Evolutionary conservation across 139 green algal species (phyloP).

Genomic region (Chlorokybus atmophyticus): DNA sequence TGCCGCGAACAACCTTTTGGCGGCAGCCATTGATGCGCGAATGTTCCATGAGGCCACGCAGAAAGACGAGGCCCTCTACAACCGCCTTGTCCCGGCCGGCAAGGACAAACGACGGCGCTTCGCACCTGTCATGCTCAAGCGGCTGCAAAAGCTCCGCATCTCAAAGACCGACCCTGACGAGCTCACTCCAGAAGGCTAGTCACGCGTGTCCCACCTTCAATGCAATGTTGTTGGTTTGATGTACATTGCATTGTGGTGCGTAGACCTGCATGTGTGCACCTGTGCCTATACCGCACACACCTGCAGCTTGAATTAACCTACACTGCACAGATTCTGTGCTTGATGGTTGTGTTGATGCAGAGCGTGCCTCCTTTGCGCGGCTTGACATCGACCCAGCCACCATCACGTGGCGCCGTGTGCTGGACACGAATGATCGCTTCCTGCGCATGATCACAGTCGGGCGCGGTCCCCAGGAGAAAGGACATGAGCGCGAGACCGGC

Average conservation of each 20-base stretch:
- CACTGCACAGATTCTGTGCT: too few species aligned
- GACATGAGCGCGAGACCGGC: constrained; percentile 46
- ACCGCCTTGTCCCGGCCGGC: constrained; percentile 56
- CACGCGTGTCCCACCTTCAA: too few species aligned
- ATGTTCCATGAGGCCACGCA: constrained; percentile 94
- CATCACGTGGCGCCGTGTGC: constrained; percentile 89
- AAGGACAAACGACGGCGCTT: constrained; percentile 67
- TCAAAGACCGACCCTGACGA: constrained; percentile 69
- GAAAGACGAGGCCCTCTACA: constrained; percentile 67
- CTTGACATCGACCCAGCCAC: constrained; percentile 79
- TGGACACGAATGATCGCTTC: constrained; percentile 92
- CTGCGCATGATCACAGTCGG: constrained; percentile 68
- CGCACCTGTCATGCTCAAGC: constrained; percentile 68
- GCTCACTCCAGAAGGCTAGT: too few species aligned
- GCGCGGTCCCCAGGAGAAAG: constrained; percentile 44
- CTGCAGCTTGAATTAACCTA: too few species aligned
- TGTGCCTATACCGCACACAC: too few species aligned
- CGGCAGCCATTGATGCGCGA: constrained; percentile 83
- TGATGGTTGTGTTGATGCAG: too few species aligned
- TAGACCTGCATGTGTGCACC: too few species aligned
- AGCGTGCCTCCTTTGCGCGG: constrained; percentile 66
- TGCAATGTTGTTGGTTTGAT: too few species aligned
- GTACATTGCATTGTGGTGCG: too few species aligned
- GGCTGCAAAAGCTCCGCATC: constrained; percentile 85
- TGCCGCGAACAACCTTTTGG: constrained; percentile 94